Evolutionary conservation across 148 eudicot species (phyloP).

Genomic region (Polygonum aviculare): DNA sequence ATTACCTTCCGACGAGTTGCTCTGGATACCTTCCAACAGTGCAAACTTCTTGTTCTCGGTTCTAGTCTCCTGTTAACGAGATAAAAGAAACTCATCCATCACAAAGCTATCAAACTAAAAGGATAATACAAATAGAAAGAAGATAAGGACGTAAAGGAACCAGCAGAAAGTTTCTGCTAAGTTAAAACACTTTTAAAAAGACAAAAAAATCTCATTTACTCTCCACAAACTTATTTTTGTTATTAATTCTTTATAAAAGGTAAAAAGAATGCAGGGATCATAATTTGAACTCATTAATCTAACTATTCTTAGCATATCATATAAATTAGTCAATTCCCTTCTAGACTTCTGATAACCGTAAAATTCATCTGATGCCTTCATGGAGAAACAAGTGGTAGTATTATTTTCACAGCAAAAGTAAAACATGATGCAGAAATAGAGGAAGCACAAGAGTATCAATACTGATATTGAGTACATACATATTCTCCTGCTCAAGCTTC

Average conservation of each 20-base stretch:
- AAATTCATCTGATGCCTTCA: background rate
- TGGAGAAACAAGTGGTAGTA: background rate
- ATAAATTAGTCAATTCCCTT: background rate
- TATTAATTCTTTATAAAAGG: background rate
- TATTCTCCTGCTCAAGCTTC: slow-evolving; percentile 92
- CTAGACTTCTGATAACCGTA: background rate
- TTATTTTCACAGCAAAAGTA: background rate
- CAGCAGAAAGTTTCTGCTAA: background rate
- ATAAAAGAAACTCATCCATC: slow-evolving; percentile 7
- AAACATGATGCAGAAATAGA: background rate
- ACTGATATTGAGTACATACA: slow-evolving; percentile 39
- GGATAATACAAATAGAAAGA: background rate
- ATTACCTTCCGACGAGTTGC: slow-evolving; percentile 62
- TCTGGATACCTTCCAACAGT: slow-evolving; percentile 80
- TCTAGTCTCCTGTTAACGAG: slow-evolving; percentile 65
- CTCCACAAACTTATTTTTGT: background rate
- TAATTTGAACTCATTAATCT: background rate
- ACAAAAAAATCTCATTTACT: background rate
- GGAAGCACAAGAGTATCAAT: background rate
- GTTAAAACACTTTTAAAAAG: background rate
- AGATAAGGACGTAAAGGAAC: background rate
- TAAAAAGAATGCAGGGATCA: background rate
- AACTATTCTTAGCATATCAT: background rate
- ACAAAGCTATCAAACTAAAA: background rate
- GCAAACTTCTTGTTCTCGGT: slow-evolving; percentile 78